A percentile compares a stretch with the other conserved stretches of the same genome.
Evolutionary conservation across 495 filamentous ascomycete genomes (phyloP).

Genomic region (Penicillium psychrofluorescens): DNA sequence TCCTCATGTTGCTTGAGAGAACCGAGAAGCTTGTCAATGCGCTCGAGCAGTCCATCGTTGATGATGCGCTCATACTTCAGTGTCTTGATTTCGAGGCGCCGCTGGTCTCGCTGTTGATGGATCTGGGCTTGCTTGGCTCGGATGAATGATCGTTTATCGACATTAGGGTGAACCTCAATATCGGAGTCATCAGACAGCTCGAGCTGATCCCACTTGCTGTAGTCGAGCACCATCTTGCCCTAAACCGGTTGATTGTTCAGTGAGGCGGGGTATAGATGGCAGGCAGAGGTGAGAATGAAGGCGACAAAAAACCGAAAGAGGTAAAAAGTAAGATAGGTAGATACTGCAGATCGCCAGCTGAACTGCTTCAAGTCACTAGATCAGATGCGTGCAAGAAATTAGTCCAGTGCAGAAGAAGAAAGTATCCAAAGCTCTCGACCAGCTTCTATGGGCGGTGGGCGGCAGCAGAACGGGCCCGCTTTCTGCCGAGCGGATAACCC

Average conservation of each 20-base stretch:
- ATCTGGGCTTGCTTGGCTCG: slow-evolving; percentile 97
- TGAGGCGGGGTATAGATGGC: slow-evolving; percentile 17
- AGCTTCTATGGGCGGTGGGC: slow-evolving; percentile 31
- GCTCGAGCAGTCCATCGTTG: slow-evolving; percentile 81
- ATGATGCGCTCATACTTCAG: slow-evolving; percentile 87
- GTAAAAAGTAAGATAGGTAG: too few species aligned
- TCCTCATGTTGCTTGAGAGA: slow-evolving; percentile 61
- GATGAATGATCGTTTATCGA: slow-evolving; percentile 98
- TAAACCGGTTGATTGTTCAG: too few species aligned
- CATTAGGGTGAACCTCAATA: slow-evolving; percentile 97
- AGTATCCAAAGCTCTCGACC: slow-evolving; percentile 31
- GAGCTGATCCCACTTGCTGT: slow-evolving; percentile 94
- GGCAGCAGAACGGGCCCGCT: slow-evolving; percentile 21
- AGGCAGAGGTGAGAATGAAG: neutral
- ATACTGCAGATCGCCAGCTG: too few species aligned
- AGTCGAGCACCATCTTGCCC: slow-evolving; percentile 75
- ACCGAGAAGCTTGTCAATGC: slow-evolving; percentile 70
- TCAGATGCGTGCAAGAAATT: too few species aligned
- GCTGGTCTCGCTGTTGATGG: slow-evolving; percentile 76
- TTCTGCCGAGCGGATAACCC: slow-evolving; percentile 12
- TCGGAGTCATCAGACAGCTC: slow-evolving; percentile 98
- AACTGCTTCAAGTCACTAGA: too few species aligned
- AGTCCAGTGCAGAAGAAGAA: neutral
- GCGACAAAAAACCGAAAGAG: too few species aligned
- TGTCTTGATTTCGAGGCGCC: slow-evolving; percentile 81